Evolutionary conservation across 2,329 filamentous ascomycete species (phyloP), one percentile per base, ranked within the genome.

Genomic region (Aspergillus quadricinctus): DNA sequence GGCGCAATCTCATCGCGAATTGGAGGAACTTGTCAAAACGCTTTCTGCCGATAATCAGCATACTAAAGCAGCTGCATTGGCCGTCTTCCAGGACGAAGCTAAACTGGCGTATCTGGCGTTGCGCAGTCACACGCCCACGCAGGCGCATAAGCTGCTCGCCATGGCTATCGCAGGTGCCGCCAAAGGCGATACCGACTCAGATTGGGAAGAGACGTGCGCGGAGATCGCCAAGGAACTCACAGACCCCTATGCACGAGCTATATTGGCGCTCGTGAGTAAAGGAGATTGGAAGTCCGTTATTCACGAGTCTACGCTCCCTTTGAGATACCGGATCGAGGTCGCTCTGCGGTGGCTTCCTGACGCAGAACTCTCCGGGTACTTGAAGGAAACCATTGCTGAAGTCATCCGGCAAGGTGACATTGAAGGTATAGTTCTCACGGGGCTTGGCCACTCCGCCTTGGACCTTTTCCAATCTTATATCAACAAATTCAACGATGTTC

Each of bases 41-140:
- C 72, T 87, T 10, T 78, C 84, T 10, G 71, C 78, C 5, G 71
- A 80, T 49, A 79, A 79, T 17, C 75, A 84, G 48, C 78, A 83
- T 60, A 85, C 85, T 50, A 85, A 86, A 71, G 84, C 84, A 17
- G 83, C 86, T 51, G 83, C 84, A 1, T 70, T 86, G 45, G 84
- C 85, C 3, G 76, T 86, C 4, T 83, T 87, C 61, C 81, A 86
- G 57, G 80, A 81, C 51, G 77, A 84, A 64, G 79, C 80, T 29
- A 81, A 84, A 56, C 71, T 86, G 6, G 84, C 84, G 3, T 77
- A 85, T 40, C 73, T 80, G 45, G 76, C 83, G 1, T 73, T 88
- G 14, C 78, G 81, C 29, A 78, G 77, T 7, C 82, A 82, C 57
- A 77, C 80, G 23, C 75, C 81, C 1, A 55, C 75, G 66, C 60